These are phyloP conservation scores for Fusarium avenaceum DNA, from an alignment of 2,329 filamentous ascomycete genomes.

Conservation along the genomic window DNA sequence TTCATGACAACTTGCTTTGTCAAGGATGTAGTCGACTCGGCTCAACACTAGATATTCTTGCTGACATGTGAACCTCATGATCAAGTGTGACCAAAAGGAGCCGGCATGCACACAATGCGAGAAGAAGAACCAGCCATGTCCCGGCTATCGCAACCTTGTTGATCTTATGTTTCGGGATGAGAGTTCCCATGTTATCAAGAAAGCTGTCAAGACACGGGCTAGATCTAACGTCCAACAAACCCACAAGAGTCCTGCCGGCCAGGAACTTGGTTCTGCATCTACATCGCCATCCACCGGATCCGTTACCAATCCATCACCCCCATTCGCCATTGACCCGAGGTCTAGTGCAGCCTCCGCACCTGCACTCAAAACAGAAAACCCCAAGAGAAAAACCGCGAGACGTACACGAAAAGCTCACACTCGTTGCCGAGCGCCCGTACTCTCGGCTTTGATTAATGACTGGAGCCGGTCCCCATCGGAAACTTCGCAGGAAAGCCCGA, in stretches of 20 bases:
- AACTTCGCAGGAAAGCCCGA: constrained; percentile 40
- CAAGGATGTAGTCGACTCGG: constrained; percentile 5
- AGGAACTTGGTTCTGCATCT: constrained; percentile 35
- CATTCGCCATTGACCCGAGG: constrained; percentile 17
- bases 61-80: constrained; percentile 18
- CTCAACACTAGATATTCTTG: constrained; percentile 1
- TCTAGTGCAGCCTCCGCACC: constrained; percentile 1
- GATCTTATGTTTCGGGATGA: constrained; percentile 72
- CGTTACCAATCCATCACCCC: constrained; percentile 20
- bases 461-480: constrained; percentile 43
- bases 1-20: neutral
- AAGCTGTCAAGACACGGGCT: constrained; percentile 57
- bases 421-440: constrained; percentile 39
- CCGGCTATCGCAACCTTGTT: constrained; percentile 68
- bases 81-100: constrained; percentile 66
- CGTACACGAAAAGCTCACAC: constrained; percentile 26
- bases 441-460: constrained; percentile 45
- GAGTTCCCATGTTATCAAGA: constrained; percentile 67
- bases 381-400: constrained; percentile 22
- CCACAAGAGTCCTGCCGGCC: constrained; percentile 41
- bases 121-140: constrained; percentile 65
- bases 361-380: constrained; percentile 16
- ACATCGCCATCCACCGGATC: constrained; percentile 22
- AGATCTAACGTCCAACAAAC: constrained; percentile 41
- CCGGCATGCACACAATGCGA: constrained; percentile 68